Evolutionary conservation across 495 filamentous ascomycete genomes (phyloP), one percentile per base, ranked within the genome.

Genomic region (Bryoglossum gracile): DNA sequence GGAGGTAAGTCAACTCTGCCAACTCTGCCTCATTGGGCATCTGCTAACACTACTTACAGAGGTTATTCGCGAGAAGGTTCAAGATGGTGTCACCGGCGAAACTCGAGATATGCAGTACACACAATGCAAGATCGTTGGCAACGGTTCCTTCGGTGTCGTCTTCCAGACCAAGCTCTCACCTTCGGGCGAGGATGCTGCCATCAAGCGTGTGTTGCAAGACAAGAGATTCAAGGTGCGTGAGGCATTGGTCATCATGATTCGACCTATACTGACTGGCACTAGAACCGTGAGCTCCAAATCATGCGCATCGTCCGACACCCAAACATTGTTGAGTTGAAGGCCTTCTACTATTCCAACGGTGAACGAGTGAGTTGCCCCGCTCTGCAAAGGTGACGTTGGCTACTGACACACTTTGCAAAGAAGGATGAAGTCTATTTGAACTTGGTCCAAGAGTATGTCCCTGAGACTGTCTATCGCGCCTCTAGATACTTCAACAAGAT

Each of bases 371-470:
- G 82, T 70, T 63, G 63, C 57, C 30, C 49, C 49, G 22, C 41
- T 33, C 43, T 14, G 18, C n/a, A n/a, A n/a, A n/a, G n/a, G n/a
- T n/a, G n/a, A n/a, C n/a, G n/a, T n/a, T n/a, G n/a, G n/a, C n/a
- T n/a, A n/a, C n/a, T n/a, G n/a, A n/a, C n/a, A 30, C 53, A 57
- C 36, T 67, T 55, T 48, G 51, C 53, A 57, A 6, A 97, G 90
- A 95, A 97, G 75, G 94, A 99, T 64, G 92, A 99, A 73, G 94
- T 99, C 10, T 99, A 97, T 66, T 82, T 99, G 40, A 99, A 99
- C 62, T 77, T 99, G 33, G 89, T 99, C 38, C 84, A 97, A 59
- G 92, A 99, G 65, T 99, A 89, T 63, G 94, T 99, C 41, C 94
- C 94, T 8, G 92, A 97, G 72, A 97, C 92, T 0, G 94, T 99